Base-by-base conservation (phyloP, 768 basidiomycete species). In the Tephrocybe sp. region DNA sequence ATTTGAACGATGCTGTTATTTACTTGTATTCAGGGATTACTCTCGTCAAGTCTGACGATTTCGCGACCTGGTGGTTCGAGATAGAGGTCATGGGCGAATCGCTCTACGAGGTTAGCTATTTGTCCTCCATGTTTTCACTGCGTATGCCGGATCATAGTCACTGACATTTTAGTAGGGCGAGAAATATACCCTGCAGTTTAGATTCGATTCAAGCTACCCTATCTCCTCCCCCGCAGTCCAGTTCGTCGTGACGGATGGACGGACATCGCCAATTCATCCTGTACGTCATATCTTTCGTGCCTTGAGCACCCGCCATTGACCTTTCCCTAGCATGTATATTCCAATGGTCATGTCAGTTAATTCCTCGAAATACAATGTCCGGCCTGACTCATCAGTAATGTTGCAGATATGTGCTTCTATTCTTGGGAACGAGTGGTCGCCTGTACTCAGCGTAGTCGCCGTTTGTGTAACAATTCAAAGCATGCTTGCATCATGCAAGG, bases 401-500 rank as follows among this genome's bases (percentile, higher is more conserved):
- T 40, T 24, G 42, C 52, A 93, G 87, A 93, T 94, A 58, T 94
- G 92, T 62, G 90, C 89, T 8, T 92, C 89, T 12, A 93, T 95
- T 50, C 81, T 95, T 7, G 93, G 90, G 23, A 87, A 80, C 59
- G 92, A 93, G 57, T 93, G 91, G 91, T 90, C 88, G 9, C 92
- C 90, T 0, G 90, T 92, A n/a, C 69, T 93, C 56, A 90, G 86
- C 54, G 90, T 90, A 18, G 75, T 85, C 23, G 80, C 89, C 2
- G 83, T 93, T 37, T 93, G 90, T 61, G 80, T 93, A 15, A 93
- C 92, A 3, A 69, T 95, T 41, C 93, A 94, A 71, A 90, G 88
- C 61, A 95, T 95, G 93, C 77, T 95, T 51, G 93, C 90, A 20
- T 91, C 88, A 6, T 92, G 89, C 81, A 94, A 90, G 84, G 91